These are phyloP conservation scores for Diaporthe helianthi DNA, from an alignment of 2,329 filamentous ascomycete genomes.

Conservation along the genomic window DNA sequence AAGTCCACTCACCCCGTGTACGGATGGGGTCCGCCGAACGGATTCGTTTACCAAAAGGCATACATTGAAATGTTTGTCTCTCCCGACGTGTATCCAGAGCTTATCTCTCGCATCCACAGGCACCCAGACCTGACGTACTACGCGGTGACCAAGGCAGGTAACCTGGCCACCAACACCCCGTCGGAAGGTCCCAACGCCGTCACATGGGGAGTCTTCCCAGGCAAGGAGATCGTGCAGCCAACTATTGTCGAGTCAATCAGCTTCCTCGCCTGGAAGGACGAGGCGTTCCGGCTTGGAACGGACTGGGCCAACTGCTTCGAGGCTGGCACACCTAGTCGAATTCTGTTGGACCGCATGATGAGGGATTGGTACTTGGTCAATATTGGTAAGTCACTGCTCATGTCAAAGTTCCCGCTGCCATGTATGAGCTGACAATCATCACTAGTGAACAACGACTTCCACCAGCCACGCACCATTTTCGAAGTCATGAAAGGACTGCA, in stretches of 20 bases:
- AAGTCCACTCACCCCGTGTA: constrained; percentile 87
- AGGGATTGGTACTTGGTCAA: constrained; percentile 94
- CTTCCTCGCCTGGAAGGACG: constrained; percentile 98
- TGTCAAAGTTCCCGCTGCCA: too few species aligned
- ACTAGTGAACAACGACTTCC: constrained; percentile 96
- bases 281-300: constrained; percentile 89
- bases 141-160: constrained; percentile 83
- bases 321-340: constrained; percentile 75
- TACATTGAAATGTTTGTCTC: constrained; percentile 92
- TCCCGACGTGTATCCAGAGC: constrained; percentile 76
- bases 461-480: constrained; percentile 81
- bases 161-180: constrained; percentile 83
- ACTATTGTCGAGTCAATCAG: constrained; percentile 99
- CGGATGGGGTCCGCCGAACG: constrained; percentile 93
- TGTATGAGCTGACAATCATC: neutral
- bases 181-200: constrained; percentile 94
- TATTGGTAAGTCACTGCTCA: constrained; percentile 71
- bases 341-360: constrained; percentile 83
- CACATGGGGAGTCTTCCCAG: constrained; percentile 98
- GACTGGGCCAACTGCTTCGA: constrained; percentile 96
- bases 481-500: constrained; percentile 81
- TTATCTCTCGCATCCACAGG: constrained; percentile 78
- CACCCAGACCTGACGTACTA: constrained; percentile 92
- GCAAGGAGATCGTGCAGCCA: constrained; percentile 98
- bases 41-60: constrained; percentile 98